These are phyloP conservation scores for Colletotrichum neosansevieriae DNA, from an alignment of 2,329 filamentous ascomycete species.

Conservation along the genomic window DNA sequence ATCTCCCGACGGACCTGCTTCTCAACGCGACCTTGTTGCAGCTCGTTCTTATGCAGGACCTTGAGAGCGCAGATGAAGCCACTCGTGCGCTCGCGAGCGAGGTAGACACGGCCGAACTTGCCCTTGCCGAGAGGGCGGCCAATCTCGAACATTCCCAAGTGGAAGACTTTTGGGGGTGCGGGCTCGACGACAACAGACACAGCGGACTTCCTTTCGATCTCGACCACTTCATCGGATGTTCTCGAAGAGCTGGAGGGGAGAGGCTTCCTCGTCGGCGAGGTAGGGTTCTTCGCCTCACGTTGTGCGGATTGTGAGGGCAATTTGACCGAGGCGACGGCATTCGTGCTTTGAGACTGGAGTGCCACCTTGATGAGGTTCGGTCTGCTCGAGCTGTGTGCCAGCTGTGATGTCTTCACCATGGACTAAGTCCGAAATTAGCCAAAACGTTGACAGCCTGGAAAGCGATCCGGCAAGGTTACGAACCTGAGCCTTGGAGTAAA, in stretches of 20 bases:
- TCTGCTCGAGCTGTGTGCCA: slow-evolving; percentile 69
- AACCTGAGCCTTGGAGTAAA: slow-evolving; percentile 84
- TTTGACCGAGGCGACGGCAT: slow-evolving; percentile 73
- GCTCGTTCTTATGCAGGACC: slow-evolving; percentile 85
- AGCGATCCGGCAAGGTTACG: slow-evolving; percentile 29
- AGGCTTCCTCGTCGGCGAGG: slow-evolving; percentile 67
- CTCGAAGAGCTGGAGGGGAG: slow-evolving; percentile 55
- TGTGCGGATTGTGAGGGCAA: slow-evolving; percentile 75
- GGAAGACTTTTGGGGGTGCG: slow-evolving; percentile 73
- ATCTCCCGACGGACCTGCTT: slow-evolving; percentile 90
- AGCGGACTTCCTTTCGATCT: slow-evolving; percentile 62
- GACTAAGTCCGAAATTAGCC: slow-evolving; percentile 52
- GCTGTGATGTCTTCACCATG: slow-evolving; percentile 55
- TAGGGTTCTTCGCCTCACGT: slow-evolving; percentile 58
- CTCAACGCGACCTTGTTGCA: slow-evolving; percentile 82
- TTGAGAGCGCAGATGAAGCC: slow-evolving; percentile 90
- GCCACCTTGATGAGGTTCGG: slow-evolving; percentile 89
- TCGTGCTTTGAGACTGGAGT: slow-evolving; percentile 81
- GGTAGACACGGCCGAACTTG: slow-evolving; percentile 88
- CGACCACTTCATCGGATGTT: slow-evolving; percentile 62
- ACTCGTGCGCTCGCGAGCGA: slow-evolving; percentile 81
- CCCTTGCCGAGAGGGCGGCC: slow-evolving; percentile 87
- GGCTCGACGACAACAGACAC: slow-evolving; percentile 69
- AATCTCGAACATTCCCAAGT: slow-evolving; percentile 95
- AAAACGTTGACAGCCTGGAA: slow-evolving; percentile 36